These are phyloP conservation scores for Yamadazyma sp. DNA, from an alignment of 1,139 yeast genomes.

Conservation along the genomic window DNA sequence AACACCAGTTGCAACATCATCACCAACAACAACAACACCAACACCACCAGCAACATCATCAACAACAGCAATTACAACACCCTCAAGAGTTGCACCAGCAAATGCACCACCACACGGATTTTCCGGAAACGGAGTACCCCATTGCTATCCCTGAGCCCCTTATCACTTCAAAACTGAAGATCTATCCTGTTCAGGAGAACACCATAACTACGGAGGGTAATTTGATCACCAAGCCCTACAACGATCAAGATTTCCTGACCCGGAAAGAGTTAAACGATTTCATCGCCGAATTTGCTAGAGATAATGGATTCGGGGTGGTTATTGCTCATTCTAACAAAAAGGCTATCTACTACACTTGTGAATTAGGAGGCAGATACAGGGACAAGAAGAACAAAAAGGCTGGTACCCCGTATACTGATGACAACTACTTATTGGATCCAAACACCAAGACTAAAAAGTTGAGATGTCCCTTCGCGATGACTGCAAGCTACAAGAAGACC, in stretches of 20 bases:
- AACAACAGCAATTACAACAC: constrained; percentile 9
- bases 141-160: constrained; percentile 53
- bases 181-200: constrained; percentile 48
- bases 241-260: constrained; percentile 52
- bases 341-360: constrained; percentile 64
- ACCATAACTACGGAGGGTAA: constrained; percentile 52
- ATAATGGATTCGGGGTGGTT: constrained; percentile 60
- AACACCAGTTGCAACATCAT: constrained; percentile 13
- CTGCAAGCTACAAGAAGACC: constrained; percentile 53
- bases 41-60: constrained; percentile 8
- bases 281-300: constrained; percentile 56
- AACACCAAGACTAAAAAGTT: constrained; percentile 52
- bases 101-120: constrained; percentile 17
- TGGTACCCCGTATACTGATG: constrained; percentile 27
- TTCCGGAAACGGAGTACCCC: constrained; percentile 39
- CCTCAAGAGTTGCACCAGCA: constrained; percentile 16
- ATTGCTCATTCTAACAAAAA: constrained; percentile 60
- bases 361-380: constrained; percentile 57
- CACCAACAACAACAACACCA: constrained; percentile 17
- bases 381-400: constrained; percentile 47
- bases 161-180: constrained; percentile 44
- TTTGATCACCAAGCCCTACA: constrained; percentile 55
- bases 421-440: constrained; percentile 42
- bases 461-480: constrained; percentile 59
- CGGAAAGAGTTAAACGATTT: constrained; percentile 55